Conservation (phyloP, 139 green algal genomes). For the Haematococcus sp. region DNA sequence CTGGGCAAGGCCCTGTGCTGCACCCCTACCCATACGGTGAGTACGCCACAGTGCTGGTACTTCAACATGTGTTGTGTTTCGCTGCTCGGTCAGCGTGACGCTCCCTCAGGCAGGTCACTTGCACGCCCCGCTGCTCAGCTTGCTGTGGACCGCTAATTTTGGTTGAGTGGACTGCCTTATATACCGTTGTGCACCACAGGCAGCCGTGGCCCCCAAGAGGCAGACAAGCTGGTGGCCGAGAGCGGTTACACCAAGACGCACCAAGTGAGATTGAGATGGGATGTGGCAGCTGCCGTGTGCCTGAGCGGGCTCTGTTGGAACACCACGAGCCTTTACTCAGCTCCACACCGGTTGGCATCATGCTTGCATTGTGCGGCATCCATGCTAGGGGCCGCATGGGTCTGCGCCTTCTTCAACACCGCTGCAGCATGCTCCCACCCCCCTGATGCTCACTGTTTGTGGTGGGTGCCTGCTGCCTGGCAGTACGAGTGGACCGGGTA, state of each 20-base stretch:
- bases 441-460: no score
- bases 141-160: no score
- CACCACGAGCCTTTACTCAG: no score
- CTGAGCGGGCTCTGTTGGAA: no score
- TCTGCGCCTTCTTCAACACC: no score
- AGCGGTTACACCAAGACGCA: constrained; percentile 12
- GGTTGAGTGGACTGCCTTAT: background rate
- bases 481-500: background rate
- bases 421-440: no score
- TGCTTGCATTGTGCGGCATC: no score
- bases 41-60: background rate
- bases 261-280: no score
- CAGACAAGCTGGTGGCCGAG: background rate
- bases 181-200: background rate
- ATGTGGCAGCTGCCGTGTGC: no score
- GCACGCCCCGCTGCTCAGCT: background rate
- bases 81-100: background rate
- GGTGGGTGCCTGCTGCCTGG: background rate
- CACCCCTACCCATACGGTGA: constrained; percentile 60
- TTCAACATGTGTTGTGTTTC: background rate
- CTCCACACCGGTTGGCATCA: no score
- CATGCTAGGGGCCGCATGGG: no score
- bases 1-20: constrained; percentile 35
- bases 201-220: background rate
- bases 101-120: background rate